Evolutionary conservation across 1,284 basidiomycete species (phyloP).

Genomic region (Cryptococcus depauperatus): DNA sequence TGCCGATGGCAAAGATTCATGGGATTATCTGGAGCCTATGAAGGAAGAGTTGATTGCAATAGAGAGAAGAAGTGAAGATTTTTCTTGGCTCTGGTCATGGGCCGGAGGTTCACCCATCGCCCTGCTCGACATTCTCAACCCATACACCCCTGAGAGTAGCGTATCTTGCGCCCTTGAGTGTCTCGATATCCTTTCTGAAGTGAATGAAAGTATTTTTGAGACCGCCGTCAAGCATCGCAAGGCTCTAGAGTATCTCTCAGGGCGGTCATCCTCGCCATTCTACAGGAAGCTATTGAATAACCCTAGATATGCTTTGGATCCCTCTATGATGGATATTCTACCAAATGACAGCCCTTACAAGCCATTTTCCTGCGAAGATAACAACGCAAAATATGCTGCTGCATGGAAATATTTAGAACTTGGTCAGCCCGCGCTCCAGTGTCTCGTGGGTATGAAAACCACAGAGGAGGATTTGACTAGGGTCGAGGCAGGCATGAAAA

Average conservation of each 20-base stretch:
- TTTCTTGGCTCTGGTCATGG: conserved; percentile 16
- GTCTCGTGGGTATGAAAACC: conserved; percentile 1
- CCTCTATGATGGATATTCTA: conserved; percentile 3
- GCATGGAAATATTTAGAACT: conserved; percentile 16
- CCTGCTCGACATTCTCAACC: conserved; percentile 2
- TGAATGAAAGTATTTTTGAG: neutral
- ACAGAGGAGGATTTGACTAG: conserved; percentile 10
- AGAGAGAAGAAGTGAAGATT: conserved; percentile 1
- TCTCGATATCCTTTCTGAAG: conserved; percentile 9
- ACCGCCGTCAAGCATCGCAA: neutral
- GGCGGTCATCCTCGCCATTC: neutral
- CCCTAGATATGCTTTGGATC: conserved; percentile 11
- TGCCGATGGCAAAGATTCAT: neutral
- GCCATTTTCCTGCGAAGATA: neutral
- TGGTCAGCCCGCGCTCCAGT: conserved; percentile 5
- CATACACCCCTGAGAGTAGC: neutral
- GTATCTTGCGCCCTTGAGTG: conserved; percentile 9
- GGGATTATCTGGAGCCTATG: no score
- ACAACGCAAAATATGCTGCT: neutral
- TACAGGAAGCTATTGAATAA: conserved; percentile 1
- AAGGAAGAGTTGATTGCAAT: neutral
- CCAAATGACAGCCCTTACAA: conserved; percentile 10
- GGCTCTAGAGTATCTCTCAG: neutral
- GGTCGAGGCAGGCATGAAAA: conserved; percentile 5
- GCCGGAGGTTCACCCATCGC: conserved; percentile 5